A percentile compares a stretch with the other conserved stretches of the same genome.
phyloP scores from a whole-genome alignment of 768 basidiomycete genomes.

The Auriscalpium microsporum region DNA sequence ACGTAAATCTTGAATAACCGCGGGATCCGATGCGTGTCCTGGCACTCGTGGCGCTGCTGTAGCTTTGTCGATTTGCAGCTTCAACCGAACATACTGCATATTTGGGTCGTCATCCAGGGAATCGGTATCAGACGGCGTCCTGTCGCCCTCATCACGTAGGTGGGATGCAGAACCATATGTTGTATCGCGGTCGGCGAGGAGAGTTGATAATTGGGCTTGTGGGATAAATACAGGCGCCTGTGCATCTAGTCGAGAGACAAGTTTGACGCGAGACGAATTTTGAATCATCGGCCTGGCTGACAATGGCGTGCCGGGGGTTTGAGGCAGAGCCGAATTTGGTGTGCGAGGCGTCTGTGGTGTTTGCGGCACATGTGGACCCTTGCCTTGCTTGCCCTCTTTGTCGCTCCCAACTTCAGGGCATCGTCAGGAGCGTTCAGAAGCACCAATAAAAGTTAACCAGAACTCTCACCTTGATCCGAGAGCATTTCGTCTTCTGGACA shows the following conservation, averaged over 20 bases:
- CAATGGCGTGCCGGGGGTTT: neutral
- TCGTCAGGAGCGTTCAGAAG: too few relatives aligned
- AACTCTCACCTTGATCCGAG: slow-evolving; percentile 26
- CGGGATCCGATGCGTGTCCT: slow-evolving; percentile 20
- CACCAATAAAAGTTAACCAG: too few relatives aligned
- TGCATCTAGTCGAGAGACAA: neutral
- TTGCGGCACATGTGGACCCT: neutral
- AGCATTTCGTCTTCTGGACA: slow-evolving; percentile 53
- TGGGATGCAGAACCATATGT: too few relatives aligned
- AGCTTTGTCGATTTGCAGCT: slow-evolving; percentile 44
- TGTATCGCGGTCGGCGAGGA: neutral
- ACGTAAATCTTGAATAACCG: slow-evolving; percentile 32
- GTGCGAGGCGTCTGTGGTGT: neutral
- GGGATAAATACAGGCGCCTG: neutral
- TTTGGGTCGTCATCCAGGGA: slow-evolving; percentile 38
- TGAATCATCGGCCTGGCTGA: neutral
- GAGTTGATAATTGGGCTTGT: neutral
- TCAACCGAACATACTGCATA: slow-evolving; percentile 52
- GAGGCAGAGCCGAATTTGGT: neutral
- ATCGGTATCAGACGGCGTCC: neutral
- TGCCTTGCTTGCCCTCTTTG: neutral
- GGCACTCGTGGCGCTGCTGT: slow-evolving; percentile 26
- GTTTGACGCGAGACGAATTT: too few relatives aligned
- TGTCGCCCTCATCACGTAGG: too few relatives aligned
- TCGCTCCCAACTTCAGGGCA: neutral